Base-by-base conservation (phyloP, 768 basidiomycete genomes). In the Rhizopogon roseolus region DNA sequence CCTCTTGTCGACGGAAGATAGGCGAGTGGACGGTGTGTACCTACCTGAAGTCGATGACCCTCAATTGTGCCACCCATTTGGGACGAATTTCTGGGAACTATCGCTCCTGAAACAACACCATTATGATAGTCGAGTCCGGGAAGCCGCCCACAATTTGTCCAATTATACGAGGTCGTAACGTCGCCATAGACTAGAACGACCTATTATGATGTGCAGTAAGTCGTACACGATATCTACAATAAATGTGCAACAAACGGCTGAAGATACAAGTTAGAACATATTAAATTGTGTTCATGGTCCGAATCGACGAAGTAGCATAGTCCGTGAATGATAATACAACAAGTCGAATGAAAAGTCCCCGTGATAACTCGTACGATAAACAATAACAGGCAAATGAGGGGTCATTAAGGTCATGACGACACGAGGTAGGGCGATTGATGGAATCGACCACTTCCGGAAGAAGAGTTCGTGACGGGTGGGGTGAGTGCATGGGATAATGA, bases 21-120 rank as follows among this genome's bases (percentile, higher is more conserved):
- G 93, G 54, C 81, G 81, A 32, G 80, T 78, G 50, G 87, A 94
- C 67, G 97, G 97, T 4, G 76, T 90, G 28, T 97, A 95, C 69
- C 81, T 86, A 27, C 80, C 88, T 0, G 86, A 93, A 50, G 74
- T 96, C 41, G 90, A 96, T 62, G 95, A 98, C 71, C 94, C 94
- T 45, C 86, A 92, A 62, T 73, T 93, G 29, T 81, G 80, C 62
- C 82, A 86, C 67, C 81, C 92, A 36, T 92, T 96, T 64, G 89
- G 85, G 45, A 86, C 91, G 32, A 88, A 82, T 42, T 86, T 93
- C 62, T 98, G 85, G 81, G 97, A 99, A 73, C 70, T 95, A 53
- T 72, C 86, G 57, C 69, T 86, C 55, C 77, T 90, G 48, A 73
- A 75, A 57, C 67, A 71, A 59, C 73, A 72, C 32, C 85, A 91